Base-by-base conservation (phyloP, 768 basidiomycete genomes). In the Serendipita sp. region DNA sequence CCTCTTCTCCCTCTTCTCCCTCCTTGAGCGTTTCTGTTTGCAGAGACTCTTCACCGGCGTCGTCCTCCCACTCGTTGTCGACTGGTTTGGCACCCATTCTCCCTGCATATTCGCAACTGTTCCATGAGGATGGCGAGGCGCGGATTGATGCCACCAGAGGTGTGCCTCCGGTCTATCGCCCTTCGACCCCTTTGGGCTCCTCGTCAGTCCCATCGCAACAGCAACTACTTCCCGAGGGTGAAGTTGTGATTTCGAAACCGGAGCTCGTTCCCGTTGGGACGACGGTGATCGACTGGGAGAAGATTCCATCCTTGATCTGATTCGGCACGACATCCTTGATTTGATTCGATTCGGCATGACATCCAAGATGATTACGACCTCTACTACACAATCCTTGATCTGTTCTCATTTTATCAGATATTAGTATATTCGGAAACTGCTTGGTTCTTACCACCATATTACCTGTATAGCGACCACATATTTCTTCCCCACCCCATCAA, bases 81-180 rank as follows among this genome's bases (percentile, higher is more conserved):
- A 51, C n/a, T 51, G 48, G 18, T 13, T 46, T 51, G 48, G 48
- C 7, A 7, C 48, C 48, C 7, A 2, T 51, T 34, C 66, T 69
- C 32, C 90, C 89, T 1, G 80, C 84, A 2, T 91, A 91, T 70
- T 88, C 86, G 3, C 87, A 89, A 68, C 77, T 91, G 18, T 91
- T 85, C 74, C 75, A 90, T 70, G 70, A 76, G 16, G 86, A 88
- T 68, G 89, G 90, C 16, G 85, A 89, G 56, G 23, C 34, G 35
- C 11, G 56, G 10, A 36, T 60, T n/a, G 56, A 60, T 36, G n/a
- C 56, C 4, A n/a, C 56, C 35, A 23, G 56, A 38, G 56, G 56
- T 36, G 35, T 60, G 8, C 56, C 56, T 4, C 56, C 56, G 10
- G 23, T 35, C 23, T 60, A 60, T 35, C 30, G 48, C 30, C 48